Base-by-base conservation (phyloP, 805 yeast species). In the Lachancea sp. region DNA sequence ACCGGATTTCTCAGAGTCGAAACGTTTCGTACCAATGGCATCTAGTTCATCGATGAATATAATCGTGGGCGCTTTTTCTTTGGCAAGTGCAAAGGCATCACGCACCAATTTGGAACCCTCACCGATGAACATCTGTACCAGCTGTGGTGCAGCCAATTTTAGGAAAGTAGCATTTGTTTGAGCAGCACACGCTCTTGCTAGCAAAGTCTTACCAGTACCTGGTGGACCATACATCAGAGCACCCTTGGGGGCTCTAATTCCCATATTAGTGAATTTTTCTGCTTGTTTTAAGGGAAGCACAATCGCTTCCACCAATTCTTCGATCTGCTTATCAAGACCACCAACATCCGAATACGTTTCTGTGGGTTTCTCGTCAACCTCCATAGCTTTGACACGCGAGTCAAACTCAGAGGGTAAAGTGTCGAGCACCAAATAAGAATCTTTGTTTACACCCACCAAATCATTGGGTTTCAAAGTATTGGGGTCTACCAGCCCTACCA, bases 161-260 rank as follows among this genome's bases (percentile, higher is more conserved):
- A 93, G 74, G 65, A 93, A 93, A 0, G 99, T 93, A 13, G 99
- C 99, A 67, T 90, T 89, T 0, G 98, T 87, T 67, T 93, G 98
- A 44, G 97, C 96, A 19, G 99, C 99, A 71, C 97, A 95, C 1
- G 99, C 99, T 65, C 96, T 82, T 9, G 99, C 99, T 54, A 93
- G 74, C 49, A 93, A 72, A 1, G 99, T 93, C 69, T 93, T 93
- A 66, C 99, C 99, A 1, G 99, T 93, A 66, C 99, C 99, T 44
- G 99, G 99, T 8, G 99, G 98, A 31, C 99, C 99, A 64, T 93
- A 93, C 90, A 93, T 88, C 44, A 93, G 74, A 3, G 96, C 98
- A 65, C 99, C 99, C 66, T 93, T 93, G 48, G 99, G 99, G 13
- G 99, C 95, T 64, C 86, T 91, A 62, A 93, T 90, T 46, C 99